Conservation (phyloP, 2,329 filamentous ascomycete genomes). For the Grosmannia huntii region DNA sequence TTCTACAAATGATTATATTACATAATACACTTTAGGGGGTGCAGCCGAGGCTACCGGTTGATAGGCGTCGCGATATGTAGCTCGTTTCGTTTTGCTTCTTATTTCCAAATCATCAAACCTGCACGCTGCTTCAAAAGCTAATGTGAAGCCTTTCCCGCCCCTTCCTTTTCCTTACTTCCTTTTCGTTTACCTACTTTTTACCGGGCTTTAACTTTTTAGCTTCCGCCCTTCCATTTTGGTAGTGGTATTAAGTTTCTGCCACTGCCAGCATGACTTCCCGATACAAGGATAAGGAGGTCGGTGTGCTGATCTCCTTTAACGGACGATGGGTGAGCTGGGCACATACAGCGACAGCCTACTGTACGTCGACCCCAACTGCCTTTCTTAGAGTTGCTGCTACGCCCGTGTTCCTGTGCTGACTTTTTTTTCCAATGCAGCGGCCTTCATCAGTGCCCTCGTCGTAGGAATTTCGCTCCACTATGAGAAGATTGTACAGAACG, state of each 20-base stretch:
- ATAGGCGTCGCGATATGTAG: not conserved
- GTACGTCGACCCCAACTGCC: conserved; percentile 29
- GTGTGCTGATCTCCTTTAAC: conserved; percentile 53
- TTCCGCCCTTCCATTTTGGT: not conserved
- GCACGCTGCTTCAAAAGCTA: not conserved
- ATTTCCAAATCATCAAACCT: not conserved
- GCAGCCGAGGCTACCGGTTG: not conserved
- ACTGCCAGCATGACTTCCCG: conserved; percentile 16
- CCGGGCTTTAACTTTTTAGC: not conserved
- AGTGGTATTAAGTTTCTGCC: too few species aligned
- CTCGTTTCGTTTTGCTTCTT: not conserved
- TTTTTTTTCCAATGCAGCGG: conserved; percentile 36
- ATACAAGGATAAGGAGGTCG: conserved; percentile 54
- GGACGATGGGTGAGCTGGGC: conserved; percentile 84
- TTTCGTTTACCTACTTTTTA: not conserved
- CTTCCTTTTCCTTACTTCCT: not conserved
- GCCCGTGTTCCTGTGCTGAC: not conserved
- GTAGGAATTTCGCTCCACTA: conserved; percentile 78
- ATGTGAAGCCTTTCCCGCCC: not conserved
- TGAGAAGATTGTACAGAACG: conserved; percentile 94
- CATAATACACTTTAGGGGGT: not conserved
- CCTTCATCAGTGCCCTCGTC: conserved; percentile 75
- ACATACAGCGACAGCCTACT: conserved; percentile 75
- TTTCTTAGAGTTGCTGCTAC: not conserved
- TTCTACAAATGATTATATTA: not conserved